Conservation (phyloP, 75 land plant genomes). For the Picea sitchensis region DNA sequence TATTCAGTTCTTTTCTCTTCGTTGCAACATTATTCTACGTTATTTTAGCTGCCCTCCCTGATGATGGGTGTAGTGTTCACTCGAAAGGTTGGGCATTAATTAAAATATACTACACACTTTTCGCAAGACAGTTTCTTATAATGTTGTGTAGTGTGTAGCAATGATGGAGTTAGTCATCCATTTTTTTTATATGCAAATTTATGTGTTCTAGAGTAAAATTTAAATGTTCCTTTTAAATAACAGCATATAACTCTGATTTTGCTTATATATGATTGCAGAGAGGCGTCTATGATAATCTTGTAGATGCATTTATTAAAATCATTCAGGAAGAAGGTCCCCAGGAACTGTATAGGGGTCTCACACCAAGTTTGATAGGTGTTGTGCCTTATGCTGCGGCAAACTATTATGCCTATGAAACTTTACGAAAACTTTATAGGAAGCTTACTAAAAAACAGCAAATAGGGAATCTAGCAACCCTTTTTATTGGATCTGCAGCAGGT, state of each 20-base stretch:
- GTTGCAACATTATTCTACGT: too few species aligned
- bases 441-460: slow-evolving; percentile 65
- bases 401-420: slow-evolving; percentile 82
- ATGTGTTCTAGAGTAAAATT: too few species aligned
- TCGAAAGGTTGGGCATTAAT: too few species aligned
- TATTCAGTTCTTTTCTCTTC: too few species aligned
- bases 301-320: slow-evolving; percentile 86
- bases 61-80: too few species aligned
- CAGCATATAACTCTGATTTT: neutral
- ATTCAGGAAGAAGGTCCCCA: slow-evolving; percentile 69
- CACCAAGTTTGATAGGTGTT: slow-evolving; percentile 91
- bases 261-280: slow-evolving; percentile 44
- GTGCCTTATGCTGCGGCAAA: slow-evolving; percentile 94
- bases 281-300: slow-evolving; percentile 72
- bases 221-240: too few species aligned
- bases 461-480: slow-evolving; percentile 75
- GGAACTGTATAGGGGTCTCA: slow-evolving; percentile 89
- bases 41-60: too few species aligned
- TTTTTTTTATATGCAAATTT: too few species aligned
- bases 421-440: slow-evolving; percentile 67
- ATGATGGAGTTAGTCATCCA: too few species aligned
- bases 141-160: too few species aligned
- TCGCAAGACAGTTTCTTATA: too few species aligned
- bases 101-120: too few species aligned
- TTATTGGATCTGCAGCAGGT: slow-evolving; percentile 87